phyloP scores from a whole-genome alignment of 345 rosid species.

The Euphorbia pulcherrima region DNA sequence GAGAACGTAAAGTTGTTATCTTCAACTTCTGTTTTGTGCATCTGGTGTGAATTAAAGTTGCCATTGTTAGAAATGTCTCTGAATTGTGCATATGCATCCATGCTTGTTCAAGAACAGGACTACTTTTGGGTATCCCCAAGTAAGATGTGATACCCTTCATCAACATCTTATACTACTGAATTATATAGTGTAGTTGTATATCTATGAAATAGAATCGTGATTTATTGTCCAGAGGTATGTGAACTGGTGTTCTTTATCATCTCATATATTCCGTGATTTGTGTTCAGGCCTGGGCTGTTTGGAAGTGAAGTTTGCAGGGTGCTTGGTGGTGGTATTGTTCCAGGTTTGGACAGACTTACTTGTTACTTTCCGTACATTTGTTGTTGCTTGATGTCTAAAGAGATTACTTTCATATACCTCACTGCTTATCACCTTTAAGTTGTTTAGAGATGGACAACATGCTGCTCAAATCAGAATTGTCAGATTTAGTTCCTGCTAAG shows the following conservation, averaged over 20 bases:
- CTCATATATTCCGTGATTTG: slow-evolving; percentile 16
- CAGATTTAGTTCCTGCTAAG: neutral
- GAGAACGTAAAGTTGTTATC: neutral
- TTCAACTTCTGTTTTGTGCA: neutral
- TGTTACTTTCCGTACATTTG: slow-evolving; percentile 11
- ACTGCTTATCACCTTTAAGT: neutral
- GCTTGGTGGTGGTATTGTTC: slow-evolving; percentile 96
- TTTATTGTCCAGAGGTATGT: neutral
- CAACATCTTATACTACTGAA: neutral
- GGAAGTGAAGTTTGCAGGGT: slow-evolving; percentile 85
- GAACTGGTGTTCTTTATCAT: neutral
- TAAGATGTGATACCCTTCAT: neutral
- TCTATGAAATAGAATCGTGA: neutral
- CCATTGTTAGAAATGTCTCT: neutral
- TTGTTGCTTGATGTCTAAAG: slow-evolving; percentile 2
- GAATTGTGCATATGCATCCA: neutral
- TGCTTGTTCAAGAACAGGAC: neutral
- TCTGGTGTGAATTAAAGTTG: neutral
- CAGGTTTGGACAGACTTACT: slow-evolving; percentile 50
- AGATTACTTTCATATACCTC: neutral
- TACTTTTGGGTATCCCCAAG: slow-evolving; percentile 3
- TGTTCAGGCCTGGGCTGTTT: slow-evolving; percentile 60
- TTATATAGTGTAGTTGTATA: neutral
- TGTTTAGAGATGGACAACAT: neutral
- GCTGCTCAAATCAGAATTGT: neutral